Percentiles rank a stretch among this genome's conserved stretches.
phyloP scores from a whole-genome alignment of 192 early-diverging fungal genomes.

The Coemansia erecta region DNA sequence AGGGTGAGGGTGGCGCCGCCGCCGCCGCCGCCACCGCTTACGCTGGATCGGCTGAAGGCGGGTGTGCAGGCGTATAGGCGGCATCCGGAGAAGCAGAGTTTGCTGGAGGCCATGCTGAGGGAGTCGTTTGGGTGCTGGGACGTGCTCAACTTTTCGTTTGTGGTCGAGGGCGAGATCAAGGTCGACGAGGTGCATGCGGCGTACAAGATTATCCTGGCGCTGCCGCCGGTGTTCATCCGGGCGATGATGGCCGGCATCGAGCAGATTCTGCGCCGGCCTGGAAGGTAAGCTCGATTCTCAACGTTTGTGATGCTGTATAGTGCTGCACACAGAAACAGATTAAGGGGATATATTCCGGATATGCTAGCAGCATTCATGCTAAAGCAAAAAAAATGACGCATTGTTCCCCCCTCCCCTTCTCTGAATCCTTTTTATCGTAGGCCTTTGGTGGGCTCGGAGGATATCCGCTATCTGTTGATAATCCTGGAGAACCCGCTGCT shows the following conservation, averaged over 20 bases:
- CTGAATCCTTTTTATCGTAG: conserved; percentile 11
- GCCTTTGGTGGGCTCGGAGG: conserved; percentile 47
- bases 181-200: conserved; percentile 63
- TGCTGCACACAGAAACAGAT: conserved; percentile 16
- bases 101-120: conserved; percentile 50
- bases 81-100: conserved; percentile 38
- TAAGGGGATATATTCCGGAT: neutral
- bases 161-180: conserved; percentile 56
- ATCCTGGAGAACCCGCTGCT: conserved; percentile 88
- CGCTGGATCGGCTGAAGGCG: conserved; percentile 43
- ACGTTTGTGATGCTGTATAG: no score
- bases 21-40: conserved; percentile 43
- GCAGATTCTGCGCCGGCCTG: conserved; percentile 64
- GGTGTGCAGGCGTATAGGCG: conserved; percentile 36
- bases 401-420: neutral
- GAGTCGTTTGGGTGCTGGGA: conserved; percentile 61
- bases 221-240: conserved; percentile 64
- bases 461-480: conserved; percentile 81
- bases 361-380: neutral
- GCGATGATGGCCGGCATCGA: conserved; percentile 78
- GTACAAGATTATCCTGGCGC: conserved; percentile 59
- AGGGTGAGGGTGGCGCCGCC: conserved; percentile 11
- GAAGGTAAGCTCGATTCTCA: conserved; percentile 23
- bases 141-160: conserved; percentile 65
- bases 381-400: neutral